Percentiles rank a stretch among this genome's conserved stretches.
Evolutionary conservation across 345 rosid species (phyloP).

Genomic region (Aquilaria malaccensis): DNA sequence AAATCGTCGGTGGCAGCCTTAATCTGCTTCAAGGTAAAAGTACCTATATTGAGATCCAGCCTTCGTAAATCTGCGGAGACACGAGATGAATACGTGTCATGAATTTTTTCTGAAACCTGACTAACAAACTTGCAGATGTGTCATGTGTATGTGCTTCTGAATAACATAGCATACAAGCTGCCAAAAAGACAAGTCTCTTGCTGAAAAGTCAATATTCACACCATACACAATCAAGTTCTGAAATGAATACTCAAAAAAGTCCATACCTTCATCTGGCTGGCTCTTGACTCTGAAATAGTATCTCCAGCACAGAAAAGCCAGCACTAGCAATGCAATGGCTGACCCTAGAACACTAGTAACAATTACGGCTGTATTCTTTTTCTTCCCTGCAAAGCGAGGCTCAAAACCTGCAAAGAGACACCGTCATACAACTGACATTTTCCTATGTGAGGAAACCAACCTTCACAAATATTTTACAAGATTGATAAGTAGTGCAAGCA

Average conservation of each 20-base stretch:
- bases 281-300: constrained; percentile 10
- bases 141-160: neutral
- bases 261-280: constrained; percentile 12
- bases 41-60: constrained; percentile 15
- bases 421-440: neutral
- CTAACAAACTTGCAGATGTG: neutral
- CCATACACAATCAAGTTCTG: neutral
- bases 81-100: neutral
- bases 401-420: constrained; percentile 19
- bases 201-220: neutral
- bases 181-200: neutral
- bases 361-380: constrained; percentile 7
- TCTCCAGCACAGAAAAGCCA: constrained; percentile 22
- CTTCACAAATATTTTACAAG: too few relatives aligned
- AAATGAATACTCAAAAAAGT: neutral
- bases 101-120: neutral
- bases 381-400: constrained; percentile 1
- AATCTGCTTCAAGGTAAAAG: constrained; percentile 46
- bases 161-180: neutral
- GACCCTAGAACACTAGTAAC: constrained; percentile 16
- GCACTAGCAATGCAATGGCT: constrained; percentile 2
- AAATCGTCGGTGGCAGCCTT: constrained; percentile 47
- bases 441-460: neutral
- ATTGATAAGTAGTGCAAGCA: neutral
- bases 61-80: constrained; percentile 16